Evolutionary conservation across 176 grass and related monocot species (phyloP).

Genomic region (Phoenix roebelenii): DNA sequence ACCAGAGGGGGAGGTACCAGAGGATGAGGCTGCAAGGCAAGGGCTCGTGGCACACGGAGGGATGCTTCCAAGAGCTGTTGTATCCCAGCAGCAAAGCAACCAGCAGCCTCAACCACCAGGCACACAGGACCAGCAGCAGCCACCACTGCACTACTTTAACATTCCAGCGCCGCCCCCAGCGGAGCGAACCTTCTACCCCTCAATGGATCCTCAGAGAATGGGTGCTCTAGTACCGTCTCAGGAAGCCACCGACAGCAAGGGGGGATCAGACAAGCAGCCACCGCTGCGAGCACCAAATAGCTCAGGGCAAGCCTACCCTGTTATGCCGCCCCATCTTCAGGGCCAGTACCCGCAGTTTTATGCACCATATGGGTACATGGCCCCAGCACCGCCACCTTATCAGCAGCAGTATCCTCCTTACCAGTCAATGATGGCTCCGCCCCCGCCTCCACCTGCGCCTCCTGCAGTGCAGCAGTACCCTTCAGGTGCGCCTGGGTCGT

Average conservation of each 20-base stretch:
- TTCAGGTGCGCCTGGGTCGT: conserved; percentile 18
- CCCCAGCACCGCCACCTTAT: conserved; percentile 48
- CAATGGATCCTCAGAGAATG: conserved; percentile 97
- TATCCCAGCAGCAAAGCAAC: conserved; percentile 70
- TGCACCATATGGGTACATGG: conserved; percentile 48
- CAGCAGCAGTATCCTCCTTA: conserved; percentile 63
- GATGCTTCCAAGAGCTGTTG: conserved; percentile 76
- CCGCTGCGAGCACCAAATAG: background rate
- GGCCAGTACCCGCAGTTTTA: conserved; percentile 60
- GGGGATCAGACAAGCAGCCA: conserved; percentile 30
- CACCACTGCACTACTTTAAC: conserved; percentile 29
- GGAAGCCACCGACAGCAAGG: conserved; percentile 33
- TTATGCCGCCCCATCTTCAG: conserved; percentile 45
- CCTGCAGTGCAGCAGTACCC: conserved; percentile 18
- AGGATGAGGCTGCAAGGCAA: conserved; percentile 52
- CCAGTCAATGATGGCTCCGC: conserved; percentile 31
- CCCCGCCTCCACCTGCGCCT: conserved; percentile 35
- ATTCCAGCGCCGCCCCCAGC: conserved; percentile 55
- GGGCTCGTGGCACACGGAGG: conserved; percentile 69
- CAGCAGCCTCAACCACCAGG: conserved; percentile 59
- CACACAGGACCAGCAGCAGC: conserved; percentile 35
- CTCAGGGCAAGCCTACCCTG: background rate
- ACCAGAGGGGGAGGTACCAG: conserved; percentile 21
- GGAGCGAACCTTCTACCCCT: conserved; percentile 62
- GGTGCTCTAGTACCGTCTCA: conserved; percentile 57